Evolutionary conservation across 2,329 filamentous ascomycete species (phyloP).

Genomic region (Gyromitra esculenta): DNA sequence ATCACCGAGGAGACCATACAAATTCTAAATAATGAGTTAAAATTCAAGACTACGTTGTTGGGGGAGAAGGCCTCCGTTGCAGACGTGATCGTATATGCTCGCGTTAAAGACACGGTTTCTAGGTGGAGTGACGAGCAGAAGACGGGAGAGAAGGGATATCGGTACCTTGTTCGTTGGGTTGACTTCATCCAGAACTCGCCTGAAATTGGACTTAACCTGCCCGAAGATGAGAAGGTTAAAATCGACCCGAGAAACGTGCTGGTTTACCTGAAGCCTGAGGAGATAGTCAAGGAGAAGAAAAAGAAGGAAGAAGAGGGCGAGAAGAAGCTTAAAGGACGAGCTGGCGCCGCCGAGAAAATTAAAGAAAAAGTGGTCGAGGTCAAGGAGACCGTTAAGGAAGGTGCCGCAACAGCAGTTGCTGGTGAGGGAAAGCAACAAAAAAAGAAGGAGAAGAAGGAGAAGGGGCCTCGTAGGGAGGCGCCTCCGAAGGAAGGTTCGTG

Average conservation of each 20-base stretch:
- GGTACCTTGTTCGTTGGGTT: conserved; percentile 88
- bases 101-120: conserved; percentile 66
- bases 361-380: conserved; percentile 64
- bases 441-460: conserved; percentile 90
- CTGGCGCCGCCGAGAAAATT: conserved; percentile 64
- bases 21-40: conserved; percentile 85
- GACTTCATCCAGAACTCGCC: conserved; percentile 94
- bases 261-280: conserved; percentile 81
- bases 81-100: conserved; percentile 58
- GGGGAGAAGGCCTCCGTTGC: conserved; percentile 80
- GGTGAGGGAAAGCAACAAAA: conserved; percentile 66
- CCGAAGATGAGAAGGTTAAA: conserved; percentile 76
- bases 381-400: conserved; percentile 66
- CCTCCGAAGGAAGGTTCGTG: conserved; percentile 60
- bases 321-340: conserved; percentile 92
- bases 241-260: conserved; percentile 83
- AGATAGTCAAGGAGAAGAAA: conserved; percentile 89
- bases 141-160: conserved; percentile 87
- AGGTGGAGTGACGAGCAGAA: conserved; percentile 85
- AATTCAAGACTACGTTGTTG: conserved; percentile 86
- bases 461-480: conserved; percentile 73
- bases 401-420: conserved; percentile 59
- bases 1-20: conserved; percentile 74
- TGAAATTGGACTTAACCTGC: conserved; percentile 74
- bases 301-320: conserved; percentile 73